These are phyloP conservation scores for Microbotryum intermedium DNA, from an alignment of 1,284 basidiomycete species.

Conservation along the genomic window DNA sequence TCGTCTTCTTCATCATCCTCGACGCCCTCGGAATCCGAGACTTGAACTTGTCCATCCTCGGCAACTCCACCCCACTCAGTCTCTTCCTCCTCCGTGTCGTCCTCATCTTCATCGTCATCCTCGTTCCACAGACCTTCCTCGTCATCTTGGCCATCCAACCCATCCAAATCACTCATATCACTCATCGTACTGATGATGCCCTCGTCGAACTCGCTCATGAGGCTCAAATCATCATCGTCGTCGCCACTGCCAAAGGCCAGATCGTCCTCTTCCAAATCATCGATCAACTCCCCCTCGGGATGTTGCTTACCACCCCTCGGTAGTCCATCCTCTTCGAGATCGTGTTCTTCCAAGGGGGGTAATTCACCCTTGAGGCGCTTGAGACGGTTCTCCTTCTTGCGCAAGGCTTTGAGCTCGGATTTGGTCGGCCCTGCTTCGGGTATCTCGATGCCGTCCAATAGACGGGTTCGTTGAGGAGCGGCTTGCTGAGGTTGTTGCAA, in stretches of 20 bases:
- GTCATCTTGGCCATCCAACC: constrained; percentile 43
- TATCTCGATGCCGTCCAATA: constrained; percentile 15
- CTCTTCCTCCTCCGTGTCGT: constrained; percentile 41
- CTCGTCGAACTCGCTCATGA: constrained; percentile 56
- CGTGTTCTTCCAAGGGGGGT: constrained; percentile 3
- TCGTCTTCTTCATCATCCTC: constrained; percentile 53
- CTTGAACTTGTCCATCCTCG: constrained; percentile 26
- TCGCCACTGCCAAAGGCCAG: constrained; percentile 26
- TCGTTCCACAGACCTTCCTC: constrained; percentile 42
- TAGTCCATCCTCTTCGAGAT: constrained; percentile 45
- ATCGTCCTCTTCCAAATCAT: constrained; percentile 30
- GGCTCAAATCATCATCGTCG: constrained; percentile 41
- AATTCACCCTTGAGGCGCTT: constrained; percentile 8
- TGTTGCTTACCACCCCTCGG: constrained; percentile 51
- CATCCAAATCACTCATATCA: constrained; percentile 42
- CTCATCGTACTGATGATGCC: constrained; percentile 55
- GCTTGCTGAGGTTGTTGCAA: not conserved
- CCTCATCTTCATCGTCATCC: constrained; percentile 42
- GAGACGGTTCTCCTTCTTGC: constrained; percentile 19
- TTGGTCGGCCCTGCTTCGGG: constrained; percentile 18
- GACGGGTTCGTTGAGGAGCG: constrained; percentile 1
- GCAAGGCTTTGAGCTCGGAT: constrained; percentile 25
- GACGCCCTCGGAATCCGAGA: not conserved
- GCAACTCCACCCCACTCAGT: constrained; percentile 6
- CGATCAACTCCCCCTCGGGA: constrained; percentile 34